phyloP scores from a whole-genome alignment of 352 stramenopile species.

The Thalassiosira hispida region DNA sequence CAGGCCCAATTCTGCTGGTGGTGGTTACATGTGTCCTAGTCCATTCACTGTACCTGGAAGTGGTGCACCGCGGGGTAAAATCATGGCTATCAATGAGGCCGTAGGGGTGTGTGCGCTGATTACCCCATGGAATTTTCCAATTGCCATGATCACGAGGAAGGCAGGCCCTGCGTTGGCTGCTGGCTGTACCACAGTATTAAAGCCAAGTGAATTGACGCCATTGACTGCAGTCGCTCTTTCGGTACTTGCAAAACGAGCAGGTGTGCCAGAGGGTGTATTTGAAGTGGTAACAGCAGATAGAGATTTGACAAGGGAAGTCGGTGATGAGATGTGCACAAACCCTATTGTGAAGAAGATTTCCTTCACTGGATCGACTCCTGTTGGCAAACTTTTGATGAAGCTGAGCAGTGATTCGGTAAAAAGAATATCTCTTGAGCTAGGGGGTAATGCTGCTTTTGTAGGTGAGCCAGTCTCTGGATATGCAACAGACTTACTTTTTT shows the following conservation, averaged over 20 bases:
- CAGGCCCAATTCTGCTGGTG: slow-evolving; percentile 77
- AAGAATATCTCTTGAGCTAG: slow-evolving; percentile 85
- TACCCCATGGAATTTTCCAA: slow-evolving; percentile 98
- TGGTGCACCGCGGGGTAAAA: slow-evolving; percentile 59
- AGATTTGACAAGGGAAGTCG: slow-evolving; percentile 62
- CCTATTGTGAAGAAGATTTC: slow-evolving; percentile 87
- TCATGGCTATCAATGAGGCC: slow-evolving; percentile 88
- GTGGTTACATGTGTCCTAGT: slow-evolving; percentile 60
- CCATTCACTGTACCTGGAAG: slow-evolving; percentile 58
- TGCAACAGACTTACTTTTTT: neutral
- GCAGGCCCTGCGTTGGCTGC: slow-evolving; percentile 90
- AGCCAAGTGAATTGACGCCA: slow-evolving; percentile 95
- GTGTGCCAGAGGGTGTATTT: slow-evolving; percentile 75
- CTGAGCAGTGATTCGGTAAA: slow-evolving; percentile 85
- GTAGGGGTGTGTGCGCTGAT: slow-evolving; percentile 95
- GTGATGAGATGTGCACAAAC: slow-evolving; percentile 74
- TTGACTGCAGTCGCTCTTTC: slow-evolving; percentile 93
- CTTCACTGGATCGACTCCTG: slow-evolving; percentile 90
- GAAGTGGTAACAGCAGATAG: slow-evolving; percentile 69
- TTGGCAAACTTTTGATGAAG: slow-evolving; percentile 87
- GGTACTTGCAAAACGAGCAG: slow-evolving; percentile 89
- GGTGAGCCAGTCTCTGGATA: slow-evolving; percentile 19
- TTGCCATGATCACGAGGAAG: slow-evolving; percentile 98
- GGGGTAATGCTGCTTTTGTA: slow-evolving; percentile 88
- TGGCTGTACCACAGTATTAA: slow-evolving; percentile 95